Base-by-base conservation (phyloP, 2,329 filamentous ascomycete genomes). In the Penicillium sp. region DNA sequence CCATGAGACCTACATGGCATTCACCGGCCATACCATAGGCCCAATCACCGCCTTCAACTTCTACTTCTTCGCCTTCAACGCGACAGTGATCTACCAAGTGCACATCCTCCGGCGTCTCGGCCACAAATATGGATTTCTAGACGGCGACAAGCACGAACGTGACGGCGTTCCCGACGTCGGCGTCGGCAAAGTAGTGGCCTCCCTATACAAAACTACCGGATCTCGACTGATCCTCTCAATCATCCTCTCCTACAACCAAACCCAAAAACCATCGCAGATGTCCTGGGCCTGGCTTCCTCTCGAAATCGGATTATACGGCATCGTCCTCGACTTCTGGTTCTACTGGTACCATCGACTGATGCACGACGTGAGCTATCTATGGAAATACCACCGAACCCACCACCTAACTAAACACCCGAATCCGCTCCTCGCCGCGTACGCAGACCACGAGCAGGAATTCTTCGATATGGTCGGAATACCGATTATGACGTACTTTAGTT, bases 381-480 rank as follows among this genome's bases (percentile, higher is more conserved):
- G 76, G 76, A 69, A 75, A 50, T 78, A 70, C 58, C 77, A 79
- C 65, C 72, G 75, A 37, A 78, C 75, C 0, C 77, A 79, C 51
- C 77, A 79, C 57, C 63, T 78, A 16, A 78, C 76, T 40, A 78
- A 78, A 54, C 76, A 78, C 41, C 76, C 76, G 2, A 77, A 76
- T 43, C 72, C 75, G 1, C 67, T 78, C 0, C 66, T 78, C 0
- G 70, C 73, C 0, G 67, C 73, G 1, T 78, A 78, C 54, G 75
- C 76, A 14, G 77, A 78, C 47, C 58, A 64, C 12, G 76, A 75
- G 49, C 76, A 79, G 51, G 76, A 78, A 55, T 65, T 78, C 31
- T 73, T 77, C 56, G 76, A 79, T 55, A 74, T 78, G 52, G 69
- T 70, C 25, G 72, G 70, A 30, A 69, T 79, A 4, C 77, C 77